These are phyloP conservation scores for Trichoderma koningii DNA, from an alignment of 2,329 filamentous ascomycete genomes.

Conservation along the genomic window DNA sequence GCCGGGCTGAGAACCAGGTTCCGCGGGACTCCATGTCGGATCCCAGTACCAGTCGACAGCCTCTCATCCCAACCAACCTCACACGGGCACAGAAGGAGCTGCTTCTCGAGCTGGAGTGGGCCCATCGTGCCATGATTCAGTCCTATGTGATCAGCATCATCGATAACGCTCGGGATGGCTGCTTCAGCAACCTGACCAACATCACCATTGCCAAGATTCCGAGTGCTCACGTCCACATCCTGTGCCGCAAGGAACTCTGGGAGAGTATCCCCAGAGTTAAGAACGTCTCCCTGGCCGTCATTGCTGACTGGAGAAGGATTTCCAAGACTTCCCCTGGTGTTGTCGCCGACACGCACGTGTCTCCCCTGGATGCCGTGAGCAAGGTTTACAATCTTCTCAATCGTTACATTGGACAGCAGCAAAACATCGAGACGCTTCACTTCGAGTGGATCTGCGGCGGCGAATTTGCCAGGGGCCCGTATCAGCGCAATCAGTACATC, in stretches of 20 bases:
- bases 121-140: slow-evolving; percentile 67
- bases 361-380: slow-evolving; percentile 54
- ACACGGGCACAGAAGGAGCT: slow-evolving; percentile 67
- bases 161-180: slow-evolving; percentile 53
- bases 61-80: slow-evolving; percentile 57
- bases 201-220: slow-evolving; percentile 67
- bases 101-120: slow-evolving; percentile 69
- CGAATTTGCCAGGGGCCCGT: slow-evolving; percentile 63
- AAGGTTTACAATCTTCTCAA: slow-evolving; percentile 57
- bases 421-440: slow-evolving; percentile 58
- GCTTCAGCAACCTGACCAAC: slow-evolving; percentile 57
- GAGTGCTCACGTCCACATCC: slow-evolving; percentile 57
- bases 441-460: slow-evolving; percentile 70
- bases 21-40: slow-evolving; percentile 27
- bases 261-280: slow-evolving; percentile 54
- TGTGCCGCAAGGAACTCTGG: slow-evolving; percentile 65
- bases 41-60: slow-evolving; percentile 26
- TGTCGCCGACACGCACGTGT: slow-evolving; percentile 51
- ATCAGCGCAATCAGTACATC: slow-evolving; percentile 62
- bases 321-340: slow-evolving; percentile 53
- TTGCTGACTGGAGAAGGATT: slow-evolving; percentile 67
- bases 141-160: slow-evolving; percentile 67
- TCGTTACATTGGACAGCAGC: slow-evolving; percentile 49
- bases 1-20: slow-evolving; percentile 31
- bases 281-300: slow-evolving; percentile 60